phyloP scores from a whole-genome alignment of 2,329 filamentous ascomycete species.

The Aspergillus chevalieri region DNA sequence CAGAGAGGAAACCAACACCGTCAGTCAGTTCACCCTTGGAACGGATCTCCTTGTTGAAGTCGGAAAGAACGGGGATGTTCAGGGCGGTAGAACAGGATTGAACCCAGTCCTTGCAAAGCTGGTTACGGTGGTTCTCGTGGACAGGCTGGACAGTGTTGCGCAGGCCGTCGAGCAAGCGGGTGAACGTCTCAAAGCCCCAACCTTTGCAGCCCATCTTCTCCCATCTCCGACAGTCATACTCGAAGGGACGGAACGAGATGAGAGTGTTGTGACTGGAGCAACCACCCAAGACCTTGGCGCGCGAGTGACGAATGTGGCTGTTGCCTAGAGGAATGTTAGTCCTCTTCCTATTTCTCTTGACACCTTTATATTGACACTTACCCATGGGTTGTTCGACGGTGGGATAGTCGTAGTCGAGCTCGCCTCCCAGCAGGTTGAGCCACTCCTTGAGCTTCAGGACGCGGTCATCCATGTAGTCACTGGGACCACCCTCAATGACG shows the following conservation, averaged over 20 bases:
- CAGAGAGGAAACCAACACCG: slow-evolving; percentile 83
- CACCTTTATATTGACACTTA: slow-evolving; percentile 26
- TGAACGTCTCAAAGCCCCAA: slow-evolving; percentile 83
- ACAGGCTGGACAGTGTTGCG: slow-evolving; percentile 88
- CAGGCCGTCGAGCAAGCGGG: slow-evolving; percentile 72
- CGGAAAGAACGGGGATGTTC: slow-evolving; percentile 70
- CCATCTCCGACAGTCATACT: slow-evolving; percentile 83
- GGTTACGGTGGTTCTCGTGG: slow-evolving; percentile 76
- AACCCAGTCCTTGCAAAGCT: slow-evolving; percentile 88
- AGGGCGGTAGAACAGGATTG: slow-evolving; percentile 71
- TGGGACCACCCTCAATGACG: slow-evolving; percentile 81
- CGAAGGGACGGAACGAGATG: slow-evolving; percentile 86
- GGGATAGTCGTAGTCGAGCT: slow-evolving; percentile 86
- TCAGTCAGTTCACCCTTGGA: slow-evolving; percentile 65
- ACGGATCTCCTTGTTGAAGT: slow-evolving; percentile 82
- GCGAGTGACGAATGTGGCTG: slow-evolving; percentile 84
- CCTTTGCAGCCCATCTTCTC: slow-evolving; percentile 73
- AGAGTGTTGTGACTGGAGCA: slow-evolving; percentile 93
- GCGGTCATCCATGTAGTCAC: slow-evolving; percentile 80
- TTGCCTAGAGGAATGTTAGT: slow-evolving; percentile 54
- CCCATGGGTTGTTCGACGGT: slow-evolving; percentile 82
- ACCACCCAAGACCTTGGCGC: slow-evolving; percentile 84
- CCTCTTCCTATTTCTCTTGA: background rate
- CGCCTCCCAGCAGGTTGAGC: slow-evolving; percentile 75
- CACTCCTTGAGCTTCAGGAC: slow-evolving; percentile 83